phyloP scores from a whole-genome alignment of 2,329 filamentous ascomycete species.

The Aspergillus nomiae region DNA sequence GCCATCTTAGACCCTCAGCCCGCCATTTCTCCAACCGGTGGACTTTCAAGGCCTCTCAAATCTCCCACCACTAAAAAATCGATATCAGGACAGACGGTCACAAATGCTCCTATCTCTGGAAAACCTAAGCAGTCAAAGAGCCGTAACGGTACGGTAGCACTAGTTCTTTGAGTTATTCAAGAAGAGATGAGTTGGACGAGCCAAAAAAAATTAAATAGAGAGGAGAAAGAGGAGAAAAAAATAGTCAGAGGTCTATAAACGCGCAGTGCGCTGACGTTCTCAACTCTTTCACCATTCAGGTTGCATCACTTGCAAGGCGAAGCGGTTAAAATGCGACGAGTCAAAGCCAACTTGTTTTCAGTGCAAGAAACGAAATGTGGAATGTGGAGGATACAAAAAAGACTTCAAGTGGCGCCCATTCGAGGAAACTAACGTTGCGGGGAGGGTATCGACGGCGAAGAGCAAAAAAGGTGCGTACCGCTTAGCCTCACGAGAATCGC shows the following conservation, averaged over 20 bases:
- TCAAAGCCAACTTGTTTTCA: slow-evolving; percentile 68
- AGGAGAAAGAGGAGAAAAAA: slow-evolving; percentile 1
- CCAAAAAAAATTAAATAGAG: background rate
- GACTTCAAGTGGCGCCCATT: slow-evolving; percentile 76
- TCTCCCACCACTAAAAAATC: slow-evolving; percentile 28
- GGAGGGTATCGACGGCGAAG: slow-evolving; percentile 38
- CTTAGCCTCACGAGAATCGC: background rate
- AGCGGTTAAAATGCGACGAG: slow-evolving; percentile 74
- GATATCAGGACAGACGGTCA: slow-evolving; percentile 11
- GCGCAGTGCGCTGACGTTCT: slow-evolving; percentile 33
- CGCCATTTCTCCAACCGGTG: slow-evolving; percentile 25
- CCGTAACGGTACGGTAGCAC: slow-evolving; percentile 64
- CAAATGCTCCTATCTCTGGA: slow-evolving; percentile 22
- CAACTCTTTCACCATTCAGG: slow-evolving; percentile 48
- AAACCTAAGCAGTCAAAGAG: slow-evolving; percentile 76
- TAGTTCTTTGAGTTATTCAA: slow-evolving; percentile 13
- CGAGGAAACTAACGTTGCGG: slow-evolving; percentile 60
- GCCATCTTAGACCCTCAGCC: slow-evolving; percentile 49
- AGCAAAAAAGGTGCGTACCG: slow-evolving; percentile 49
- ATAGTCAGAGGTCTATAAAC: slow-evolving; percentile 10
- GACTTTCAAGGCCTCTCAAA: slow-evolving; percentile 27
- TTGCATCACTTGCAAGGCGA: slow-evolving; percentile 73
- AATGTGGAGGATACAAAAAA: slow-evolving; percentile 72
- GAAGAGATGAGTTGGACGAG: slow-evolving; percentile 6
- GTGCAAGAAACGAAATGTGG: slow-evolving; percentile 65